Evolutionary conservation across 148 eudicot genomes (phyloP).

Genomic region (Cornus suecica): DNA sequence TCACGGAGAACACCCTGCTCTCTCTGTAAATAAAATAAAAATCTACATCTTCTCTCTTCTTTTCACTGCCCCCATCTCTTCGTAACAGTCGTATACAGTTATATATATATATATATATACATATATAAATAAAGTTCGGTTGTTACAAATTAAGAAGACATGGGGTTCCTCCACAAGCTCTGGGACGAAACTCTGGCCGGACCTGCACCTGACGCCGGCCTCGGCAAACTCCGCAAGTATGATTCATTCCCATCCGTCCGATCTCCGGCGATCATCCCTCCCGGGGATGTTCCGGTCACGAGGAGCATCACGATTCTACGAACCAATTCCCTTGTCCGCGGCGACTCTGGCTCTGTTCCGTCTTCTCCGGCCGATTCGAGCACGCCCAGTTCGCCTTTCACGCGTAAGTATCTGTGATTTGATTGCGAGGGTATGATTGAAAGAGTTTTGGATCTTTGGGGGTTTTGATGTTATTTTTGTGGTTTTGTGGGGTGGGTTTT

Average conservation of each 20-base stretch:
- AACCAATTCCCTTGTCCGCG: conserved; percentile 12
- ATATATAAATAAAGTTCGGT: conserved; percentile 11
- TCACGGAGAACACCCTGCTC: neutral
- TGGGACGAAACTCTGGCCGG: conserved; percentile 90
- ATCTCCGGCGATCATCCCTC: conserved; percentile 16
- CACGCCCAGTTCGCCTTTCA: conserved; percentile 47
- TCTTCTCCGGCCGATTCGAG: conserved; percentile 47
- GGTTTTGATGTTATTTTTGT: conserved; percentile 7
- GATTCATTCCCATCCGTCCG: conserved; percentile 48
- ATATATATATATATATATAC: neutral
- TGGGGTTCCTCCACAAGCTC: conserved; percentile 71
- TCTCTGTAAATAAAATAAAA: neutral
- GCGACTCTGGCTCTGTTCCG: conserved; percentile 35
- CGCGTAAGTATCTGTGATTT: conserved; percentile 40
- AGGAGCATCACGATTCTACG: conserved; percentile 44
- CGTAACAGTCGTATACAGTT: conserved; percentile 9
- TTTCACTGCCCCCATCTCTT: conserved; percentile 11
- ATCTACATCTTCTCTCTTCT: conserved; percentile 1
- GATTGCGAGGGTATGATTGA: neutral
- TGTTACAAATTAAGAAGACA: conserved; percentile 29
- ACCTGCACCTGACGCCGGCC: conserved; percentile 56
- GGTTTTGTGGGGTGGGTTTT: neutral
- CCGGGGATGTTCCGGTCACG: conserved; percentile 23
- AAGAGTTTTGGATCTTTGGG: neutral
- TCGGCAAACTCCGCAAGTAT: conserved; percentile 53